phyloP scores from a whole-genome alignment of 2,329 filamentous ascomycete genomes.

The Colletotrichum magnum region DNA sequence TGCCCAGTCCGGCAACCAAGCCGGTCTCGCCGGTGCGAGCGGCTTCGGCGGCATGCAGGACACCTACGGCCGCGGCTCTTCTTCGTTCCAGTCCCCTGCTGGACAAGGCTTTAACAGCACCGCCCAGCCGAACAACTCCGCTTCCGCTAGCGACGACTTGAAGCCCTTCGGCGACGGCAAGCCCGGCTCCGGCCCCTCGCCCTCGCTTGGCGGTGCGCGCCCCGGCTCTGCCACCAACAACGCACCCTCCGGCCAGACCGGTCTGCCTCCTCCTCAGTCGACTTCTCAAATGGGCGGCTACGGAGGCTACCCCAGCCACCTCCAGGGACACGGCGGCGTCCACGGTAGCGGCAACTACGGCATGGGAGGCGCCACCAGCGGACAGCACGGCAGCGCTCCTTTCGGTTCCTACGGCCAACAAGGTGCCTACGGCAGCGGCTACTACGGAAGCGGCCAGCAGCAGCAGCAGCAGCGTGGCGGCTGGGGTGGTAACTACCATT shows the following conservation, averaged over 20 bases:
- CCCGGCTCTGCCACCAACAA: slow-evolving; percentile 72
- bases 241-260: slow-evolving; percentile 62
- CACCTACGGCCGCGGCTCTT: slow-evolving; percentile 66
- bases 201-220: slow-evolving; percentile 68
- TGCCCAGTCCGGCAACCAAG: slow-evolving; percentile 64
- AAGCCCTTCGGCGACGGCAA: slow-evolving; percentile 73
- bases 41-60: slow-evolving; percentile 70
- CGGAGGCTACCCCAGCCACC: slow-evolving; percentile 68
- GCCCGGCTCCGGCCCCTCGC: slow-evolving; percentile 67
- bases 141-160: slow-evolving; percentile 65
- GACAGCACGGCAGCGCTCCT: slow-evolving; percentile 66
- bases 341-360: slow-evolving; percentile 70
- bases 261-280: slow-evolving; percentile 69
- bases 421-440: slow-evolving; percentile 62
- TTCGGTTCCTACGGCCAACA: slow-evolving; percentile 67
- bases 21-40: slow-evolving; percentile 61
- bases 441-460: slow-evolving; percentile 59
- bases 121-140: slow-evolving; percentile 60
- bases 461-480: slow-evolving; percentile 64
- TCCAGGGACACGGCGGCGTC: slow-evolving; percentile 65
- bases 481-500: slow-evolving; percentile 74
- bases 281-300: slow-evolving; percentile 70
- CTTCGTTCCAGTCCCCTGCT: slow-evolving; percentile 69
- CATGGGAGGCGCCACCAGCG: slow-evolving; percentile 65
- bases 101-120: slow-evolving; percentile 67